Evolutionary conservation across 2,329 filamentous ascomycete genomes (phyloP).

Genomic region (Claviceps sp.): DNA sequence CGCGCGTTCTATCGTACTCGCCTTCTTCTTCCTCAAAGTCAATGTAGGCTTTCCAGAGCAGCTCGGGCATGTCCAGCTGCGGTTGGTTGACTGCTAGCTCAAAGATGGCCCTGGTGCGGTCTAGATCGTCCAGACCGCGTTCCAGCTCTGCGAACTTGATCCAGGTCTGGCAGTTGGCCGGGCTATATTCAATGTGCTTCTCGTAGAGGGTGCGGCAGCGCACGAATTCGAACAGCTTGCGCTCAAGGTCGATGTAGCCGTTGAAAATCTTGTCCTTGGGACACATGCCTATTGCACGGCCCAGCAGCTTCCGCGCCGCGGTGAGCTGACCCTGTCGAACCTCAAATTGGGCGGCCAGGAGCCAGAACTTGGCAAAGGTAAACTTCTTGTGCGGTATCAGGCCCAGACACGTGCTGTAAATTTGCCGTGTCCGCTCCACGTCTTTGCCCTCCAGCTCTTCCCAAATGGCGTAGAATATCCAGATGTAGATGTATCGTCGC

Average conservation of each 20-base stretch:
- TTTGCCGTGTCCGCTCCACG: slow-evolving; percentile 64
- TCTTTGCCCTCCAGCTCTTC: slow-evolving; percentile 83
- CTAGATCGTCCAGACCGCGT: slow-evolving; percentile 76
- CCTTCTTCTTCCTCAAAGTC: slow-evolving; percentile 96
- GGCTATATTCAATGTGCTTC: slow-evolving; percentile 88
- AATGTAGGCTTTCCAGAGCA: slow-evolving; percentile 96
- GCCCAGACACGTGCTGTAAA: slow-evolving; percentile 79
- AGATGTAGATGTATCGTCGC: slow-evolving; percentile 93
- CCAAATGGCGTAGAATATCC: slow-evolving; percentile 94
- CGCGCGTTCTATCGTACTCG: slow-evolving; percentile 71
- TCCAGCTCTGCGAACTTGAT: slow-evolving; percentile 93
- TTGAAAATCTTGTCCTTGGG: slow-evolving; percentile 93
- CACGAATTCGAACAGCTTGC: slow-evolving; percentile 86
- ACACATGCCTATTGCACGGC: slow-evolving; percentile 82
- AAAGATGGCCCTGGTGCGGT: slow-evolving; percentile 79
- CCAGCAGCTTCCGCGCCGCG: slow-evolving; percentile 74
- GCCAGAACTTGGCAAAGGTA: slow-evolving; percentile 94
- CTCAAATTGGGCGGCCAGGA: slow-evolving; percentile 87
- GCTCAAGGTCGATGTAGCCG: slow-evolving; percentile 84
- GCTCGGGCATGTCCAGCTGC: slow-evolving; percentile 87
- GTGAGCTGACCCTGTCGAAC: slow-evolving; percentile 73
- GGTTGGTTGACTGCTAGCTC: slow-evolving; percentile 77
- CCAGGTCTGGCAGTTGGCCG: slow-evolving; percentile 85
- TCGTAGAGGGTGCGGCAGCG: slow-evolving; percentile 84
- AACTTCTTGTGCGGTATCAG: slow-evolving; percentile 93